Percentiles rank a stretch among this genome's conserved stretches.
Evolutionary conservation across 345 rosid genomes (phyloP).

Genomic region (Salix dunnii): DNA sequence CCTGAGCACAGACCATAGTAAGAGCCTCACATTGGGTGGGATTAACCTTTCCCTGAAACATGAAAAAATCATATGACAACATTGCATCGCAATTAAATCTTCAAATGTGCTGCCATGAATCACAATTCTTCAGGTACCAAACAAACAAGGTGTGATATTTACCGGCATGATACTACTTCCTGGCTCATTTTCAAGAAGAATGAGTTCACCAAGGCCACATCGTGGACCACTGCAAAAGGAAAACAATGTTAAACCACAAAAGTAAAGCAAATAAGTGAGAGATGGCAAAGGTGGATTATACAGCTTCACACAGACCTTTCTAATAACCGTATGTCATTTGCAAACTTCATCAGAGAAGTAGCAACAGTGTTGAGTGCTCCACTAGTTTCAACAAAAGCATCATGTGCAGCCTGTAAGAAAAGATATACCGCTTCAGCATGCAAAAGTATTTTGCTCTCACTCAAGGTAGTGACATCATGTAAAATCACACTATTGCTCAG

Average conservation of each 20-base stretch:
- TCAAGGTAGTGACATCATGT: neutral
- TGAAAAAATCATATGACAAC: slow-evolving; percentile 8
- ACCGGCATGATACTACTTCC: slow-evolving; percentile 99
- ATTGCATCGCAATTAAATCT: slow-evolving; percentile 13
- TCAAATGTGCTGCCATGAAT: neutral
- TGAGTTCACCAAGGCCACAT: slow-evolving; percentile 96
- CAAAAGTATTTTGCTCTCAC: slow-evolving; percentile 11
- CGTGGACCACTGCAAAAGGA: slow-evolving; percentile 76
- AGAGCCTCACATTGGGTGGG: slow-evolving; percentile 99
- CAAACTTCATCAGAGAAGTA: slow-evolving; percentile 84
- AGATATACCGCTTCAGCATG: slow-evolving; percentile 5
- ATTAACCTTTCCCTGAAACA: slow-evolving; percentile 89
- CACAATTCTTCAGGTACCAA: neutral
- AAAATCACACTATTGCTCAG: neutral
- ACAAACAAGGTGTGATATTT: slow-evolving; percentile 17
- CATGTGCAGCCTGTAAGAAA: slow-evolving; percentile 83
- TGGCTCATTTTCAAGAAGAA: slow-evolving; percentile 98
- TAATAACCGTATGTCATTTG: slow-evolving; percentile 79
- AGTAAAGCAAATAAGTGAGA: slow-evolving; percentile 2
- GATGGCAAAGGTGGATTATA: neutral
- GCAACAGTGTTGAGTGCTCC: slow-evolving; percentile 85
- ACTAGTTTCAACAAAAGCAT: slow-evolving; percentile 93
- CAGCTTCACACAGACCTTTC: slow-evolving; percentile 56
- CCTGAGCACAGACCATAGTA: slow-evolving; percentile 99
- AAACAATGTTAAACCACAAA: slow-evolving; percentile 24